Conservation (phyloP, 345 rosid genomes). For the Eucalyptus dawsonii region DNA sequence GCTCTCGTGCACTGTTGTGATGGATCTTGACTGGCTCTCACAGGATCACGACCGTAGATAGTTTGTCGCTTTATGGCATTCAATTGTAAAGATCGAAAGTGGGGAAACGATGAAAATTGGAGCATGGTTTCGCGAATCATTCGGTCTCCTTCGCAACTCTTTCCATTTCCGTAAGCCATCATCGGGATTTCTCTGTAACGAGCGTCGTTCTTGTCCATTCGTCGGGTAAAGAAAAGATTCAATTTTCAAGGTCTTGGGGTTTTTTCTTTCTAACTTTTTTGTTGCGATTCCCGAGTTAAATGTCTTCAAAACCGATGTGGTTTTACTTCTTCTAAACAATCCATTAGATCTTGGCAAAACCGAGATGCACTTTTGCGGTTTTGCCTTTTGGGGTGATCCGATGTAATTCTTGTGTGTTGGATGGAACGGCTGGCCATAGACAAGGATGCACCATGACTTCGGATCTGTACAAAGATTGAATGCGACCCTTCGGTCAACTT, state of each 20-base stretch:
- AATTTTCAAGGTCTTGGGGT: not conserved
- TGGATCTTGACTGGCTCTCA: not conserved
- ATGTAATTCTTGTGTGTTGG: not conserved
- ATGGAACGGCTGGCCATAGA: not conserved
- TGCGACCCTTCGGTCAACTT: not conserved
- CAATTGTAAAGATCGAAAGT: not conserved
- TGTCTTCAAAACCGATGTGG: not conserved
- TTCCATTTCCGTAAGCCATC: not conserved
- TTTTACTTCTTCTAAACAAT: not conserved
- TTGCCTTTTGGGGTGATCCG: not conserved
- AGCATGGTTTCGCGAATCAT: not conserved
- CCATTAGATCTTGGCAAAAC: not conserved
- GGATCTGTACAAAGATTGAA: not conserved
- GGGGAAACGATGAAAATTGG: not conserved
- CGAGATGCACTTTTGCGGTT: not conserved
- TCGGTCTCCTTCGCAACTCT: not conserved
- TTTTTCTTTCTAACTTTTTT: too few species aligned
- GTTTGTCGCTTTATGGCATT: not conserved
- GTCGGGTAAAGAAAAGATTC: not conserved
- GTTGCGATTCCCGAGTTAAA: not conserved
- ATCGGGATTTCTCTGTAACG: not conserved
- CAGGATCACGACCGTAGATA: not conserved
- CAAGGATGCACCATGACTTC: not conserved
- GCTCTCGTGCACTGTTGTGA: not conserved
- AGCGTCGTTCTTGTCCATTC: not conserved